phyloP scores from a whole-genome alignment of 192 early-diverging fungal genomes.

The Backusella westeae region DNA sequence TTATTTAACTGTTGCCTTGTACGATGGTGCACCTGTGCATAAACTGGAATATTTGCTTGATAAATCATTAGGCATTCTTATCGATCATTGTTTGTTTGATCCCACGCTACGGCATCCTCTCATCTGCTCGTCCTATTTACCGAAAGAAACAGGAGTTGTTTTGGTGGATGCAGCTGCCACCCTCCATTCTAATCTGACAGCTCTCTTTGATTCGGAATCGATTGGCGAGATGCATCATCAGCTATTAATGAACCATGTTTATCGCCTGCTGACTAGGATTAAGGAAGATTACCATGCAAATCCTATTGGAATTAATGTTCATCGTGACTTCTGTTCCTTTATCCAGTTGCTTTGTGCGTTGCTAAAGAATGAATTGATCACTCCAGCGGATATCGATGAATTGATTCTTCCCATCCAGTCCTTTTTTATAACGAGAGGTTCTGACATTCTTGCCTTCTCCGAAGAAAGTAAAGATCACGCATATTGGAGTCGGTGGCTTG shows the following conservation, averaged over 20 bases:
- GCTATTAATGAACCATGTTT: background rate
- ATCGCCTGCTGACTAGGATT: background rate
- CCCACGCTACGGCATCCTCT: background rate
- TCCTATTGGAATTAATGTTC: background rate
- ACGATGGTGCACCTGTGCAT: background rate
- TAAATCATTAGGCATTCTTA: slow-evolving; percentile 8
- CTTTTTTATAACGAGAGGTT: slow-evolving; percentile 6
- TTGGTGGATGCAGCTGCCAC: background rate
- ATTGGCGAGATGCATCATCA: background rate
- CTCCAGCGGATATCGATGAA: background rate
- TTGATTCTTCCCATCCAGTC: background rate
- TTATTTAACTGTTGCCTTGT: background rate
- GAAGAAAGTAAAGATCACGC: background rate
- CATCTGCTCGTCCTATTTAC: background rate
- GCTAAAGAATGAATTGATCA: background rate
- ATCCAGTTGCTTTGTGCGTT: background rate
- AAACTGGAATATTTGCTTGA: slow-evolving; percentile 13
- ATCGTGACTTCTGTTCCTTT: slow-evolving; percentile 1
- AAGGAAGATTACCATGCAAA: background rate
- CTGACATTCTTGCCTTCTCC: background rate
- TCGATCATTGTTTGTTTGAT: slow-evolving; percentile 11
- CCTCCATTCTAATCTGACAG: background rate
- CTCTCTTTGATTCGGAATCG: background rate
- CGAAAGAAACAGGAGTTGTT: background rate
- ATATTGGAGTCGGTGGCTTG: background rate